phyloP scores from a whole-genome alignment of 306 rosid species.

The Cyclanthera cordifolia region DNA sequence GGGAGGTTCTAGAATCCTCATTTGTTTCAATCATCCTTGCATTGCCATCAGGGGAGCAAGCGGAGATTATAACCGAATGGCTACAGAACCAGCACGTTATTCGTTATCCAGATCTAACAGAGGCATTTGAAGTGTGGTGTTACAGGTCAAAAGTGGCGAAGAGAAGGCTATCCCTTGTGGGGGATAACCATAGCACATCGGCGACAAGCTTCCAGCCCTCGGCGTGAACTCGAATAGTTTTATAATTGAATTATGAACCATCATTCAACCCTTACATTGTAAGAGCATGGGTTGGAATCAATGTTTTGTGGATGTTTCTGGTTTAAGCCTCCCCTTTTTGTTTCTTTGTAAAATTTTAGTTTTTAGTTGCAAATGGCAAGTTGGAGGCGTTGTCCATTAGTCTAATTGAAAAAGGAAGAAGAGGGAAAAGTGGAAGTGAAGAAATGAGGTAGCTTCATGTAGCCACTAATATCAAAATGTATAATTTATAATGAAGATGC shows the following conservation, averaged over 20 bases:
- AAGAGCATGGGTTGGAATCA: neutral
- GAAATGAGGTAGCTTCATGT: neutral
- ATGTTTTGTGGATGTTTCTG: neutral
- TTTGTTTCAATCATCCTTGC: conserved; percentile 72
- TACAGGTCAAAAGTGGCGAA: conserved; percentile 71
- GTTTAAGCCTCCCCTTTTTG: neutral
- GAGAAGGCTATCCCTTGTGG: conserved; percentile 52
- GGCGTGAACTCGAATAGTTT: neutral
- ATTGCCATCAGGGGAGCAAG: conserved; percentile 74
- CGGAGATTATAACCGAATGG: conserved; percentile 73
- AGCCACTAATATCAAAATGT: conserved; percentile 3
- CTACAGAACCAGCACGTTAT: conserved; percentile 33
- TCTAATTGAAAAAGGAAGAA: neutral
- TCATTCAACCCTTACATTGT: neutral
- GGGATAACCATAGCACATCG: conserved; percentile 28
- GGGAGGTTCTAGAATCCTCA: conserved; percentile 75
- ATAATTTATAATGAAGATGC: neutral
- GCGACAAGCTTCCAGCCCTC: conserved; percentile 8
- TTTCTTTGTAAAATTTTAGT: conserved; percentile 1
- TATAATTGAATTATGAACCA: neutral
- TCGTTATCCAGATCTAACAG: conserved; percentile 74
- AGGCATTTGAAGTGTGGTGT: conserved; percentile 91
- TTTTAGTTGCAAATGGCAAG: neutral
- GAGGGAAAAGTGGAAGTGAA: neutral
- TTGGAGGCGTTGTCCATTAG: neutral